Base-by-base conservation (phyloP, 129 eudicot species). In the Helichrysum umbraculigerum region DNA sequence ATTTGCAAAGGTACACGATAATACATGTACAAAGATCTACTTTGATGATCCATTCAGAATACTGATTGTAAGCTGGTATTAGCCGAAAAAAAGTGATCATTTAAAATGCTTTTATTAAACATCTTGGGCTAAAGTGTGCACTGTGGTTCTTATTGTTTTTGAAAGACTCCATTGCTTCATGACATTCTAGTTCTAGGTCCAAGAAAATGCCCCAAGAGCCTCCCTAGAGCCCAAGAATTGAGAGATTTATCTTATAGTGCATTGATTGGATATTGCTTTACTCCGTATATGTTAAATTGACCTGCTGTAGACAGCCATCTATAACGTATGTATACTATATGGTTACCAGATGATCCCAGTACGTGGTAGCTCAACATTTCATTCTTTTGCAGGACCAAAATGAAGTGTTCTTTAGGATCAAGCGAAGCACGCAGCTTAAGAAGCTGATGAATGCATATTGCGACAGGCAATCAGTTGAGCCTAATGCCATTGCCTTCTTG, bases 371-470 rank as follows among this genome's bases (percentile, higher is more conserved):
- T 67, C 20, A n/a, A n/a, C 29, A 0, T 25, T 41, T 74, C n/a
- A 75, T 30, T 42, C 30, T 42, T 71, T 64, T 47, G 37, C 83
- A 85, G 89, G 84, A 85, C 20, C 84, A 84, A n/a, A 85, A 85
- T 76, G 86, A 85, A 67, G 89, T 85, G 30, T 85, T 85, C 54
- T 82, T 85, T 30, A 85, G 86, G 80, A 85, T 85, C 54, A 85
- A 82, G 50, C 17, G 86, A 54, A 85, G 79, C 76, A 82, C 89
- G 7, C 86, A 85, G 51, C 84, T 85, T 44, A 85, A 82, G 74
- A 82, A 86, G 68, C 86, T 82, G 44, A 82, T 86, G 89, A 82
- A 86, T 22, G 87, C 89, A 4, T 86, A 86, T 28, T 86, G 89
- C 73, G 89, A 86, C 34, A 65, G 85, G 22, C 89, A 82, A 39